Evolutionary conservation across 345 rosid genomes (phyloP).

Genomic region (Raphanus sativus): DNA sequence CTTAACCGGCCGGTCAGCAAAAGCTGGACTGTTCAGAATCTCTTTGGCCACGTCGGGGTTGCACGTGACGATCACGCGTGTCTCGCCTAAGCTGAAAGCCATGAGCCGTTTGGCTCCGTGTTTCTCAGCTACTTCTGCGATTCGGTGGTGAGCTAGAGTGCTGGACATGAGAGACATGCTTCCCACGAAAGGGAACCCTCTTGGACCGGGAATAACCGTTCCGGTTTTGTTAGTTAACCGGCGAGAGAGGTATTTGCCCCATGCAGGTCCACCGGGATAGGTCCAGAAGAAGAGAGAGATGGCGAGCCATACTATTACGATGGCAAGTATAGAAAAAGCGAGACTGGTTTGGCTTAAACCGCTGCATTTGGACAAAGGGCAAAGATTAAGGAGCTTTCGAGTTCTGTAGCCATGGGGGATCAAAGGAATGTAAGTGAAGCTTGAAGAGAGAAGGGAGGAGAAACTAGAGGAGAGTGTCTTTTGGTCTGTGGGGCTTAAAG

Average conservation of each 20-base stretch:
- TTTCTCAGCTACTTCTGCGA: slow-evolving; percentile 46
- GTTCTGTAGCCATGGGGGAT: slow-evolving; percentile 47
- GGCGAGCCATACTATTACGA: slow-evolving; percentile 39
- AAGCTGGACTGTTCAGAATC: slow-evolving; percentile 61
- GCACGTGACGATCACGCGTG: slow-evolving; percentile 66
- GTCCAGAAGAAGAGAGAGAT: slow-evolving; percentile 54
- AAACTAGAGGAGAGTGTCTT: slow-evolving; percentile 34
- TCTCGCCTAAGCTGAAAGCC: slow-evolving; percentile 72
- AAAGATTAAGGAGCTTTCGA: slow-evolving; percentile 48
- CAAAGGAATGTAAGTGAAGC: slow-evolving; percentile 4
- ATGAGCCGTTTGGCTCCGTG: slow-evolving; percentile 57
- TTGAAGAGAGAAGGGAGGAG: slow-evolving; percentile 9
- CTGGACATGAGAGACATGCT: slow-evolving; percentile 64
- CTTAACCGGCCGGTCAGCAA: slow-evolving; percentile 73
- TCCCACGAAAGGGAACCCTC: slow-evolving; percentile 65
- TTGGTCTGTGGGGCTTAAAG: slow-evolving; percentile 40
- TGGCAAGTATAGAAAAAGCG: slow-evolving; percentile 45
- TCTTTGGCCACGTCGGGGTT: slow-evolving; percentile 68
- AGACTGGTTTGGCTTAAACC: slow-evolving; percentile 44
- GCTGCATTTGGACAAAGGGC: slow-evolving; percentile 64
- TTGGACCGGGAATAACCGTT: slow-evolving; percentile 64
- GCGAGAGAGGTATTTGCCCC: slow-evolving; percentile 51
- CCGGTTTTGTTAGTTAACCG: slow-evolving; percentile 28
- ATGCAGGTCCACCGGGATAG: slow-evolving; percentile 72
- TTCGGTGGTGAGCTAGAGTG: slow-evolving; percentile 57